Percentiles rank a stretch among this genome's conserved stretches.
These are phyloP conservation scores for Botrytis sinoallii DNA, from an alignment of 2,329 filamentous ascomycete genomes.

Conservation along the genomic window DNA sequence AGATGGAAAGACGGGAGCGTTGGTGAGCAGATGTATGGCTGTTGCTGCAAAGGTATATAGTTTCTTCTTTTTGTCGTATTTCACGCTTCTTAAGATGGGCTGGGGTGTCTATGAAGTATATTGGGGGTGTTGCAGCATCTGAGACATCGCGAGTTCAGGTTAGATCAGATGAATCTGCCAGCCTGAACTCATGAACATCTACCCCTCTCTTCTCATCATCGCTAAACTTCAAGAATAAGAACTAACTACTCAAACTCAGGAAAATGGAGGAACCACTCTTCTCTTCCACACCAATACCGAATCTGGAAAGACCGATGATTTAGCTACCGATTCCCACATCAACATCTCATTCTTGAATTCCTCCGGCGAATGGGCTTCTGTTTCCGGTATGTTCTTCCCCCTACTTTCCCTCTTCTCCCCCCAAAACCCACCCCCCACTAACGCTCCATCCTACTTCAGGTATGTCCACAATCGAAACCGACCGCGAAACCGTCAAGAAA, in stretches of 20 bases:
- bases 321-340: conserved; percentile 67
- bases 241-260: conserved; percentile 46
- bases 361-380: conserved; percentile 80
- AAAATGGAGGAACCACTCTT: conserved; percentile 73
- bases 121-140: neutral
- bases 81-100: neutral
- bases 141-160: neutral
- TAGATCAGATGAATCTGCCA: neutral
- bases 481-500: conserved; percentile 64
- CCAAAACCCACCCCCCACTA: neutral
- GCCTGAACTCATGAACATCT: neutral
- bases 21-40: conserved; percentile 85
- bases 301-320: conserved; percentile 81
- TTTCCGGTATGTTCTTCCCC: conserved; percentile 59
- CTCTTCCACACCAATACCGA: conserved; percentile 92
- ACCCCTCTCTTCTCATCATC: neutral
- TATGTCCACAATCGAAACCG: neutral
- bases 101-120: too few species aligned
- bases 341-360: conserved; percentile 78
- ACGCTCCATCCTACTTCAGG: neutral
- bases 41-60: conserved; percentile 65
- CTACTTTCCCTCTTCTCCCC: too few species aligned
- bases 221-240: too few species aligned
- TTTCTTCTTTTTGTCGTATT: neutral
- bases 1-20: conserved; percentile 58